Percentiles rank a stretch among this genome's conserved stretches.
Conservation (phyloP, 441 rosid species). For the Biscutella laevigata region DNA sequence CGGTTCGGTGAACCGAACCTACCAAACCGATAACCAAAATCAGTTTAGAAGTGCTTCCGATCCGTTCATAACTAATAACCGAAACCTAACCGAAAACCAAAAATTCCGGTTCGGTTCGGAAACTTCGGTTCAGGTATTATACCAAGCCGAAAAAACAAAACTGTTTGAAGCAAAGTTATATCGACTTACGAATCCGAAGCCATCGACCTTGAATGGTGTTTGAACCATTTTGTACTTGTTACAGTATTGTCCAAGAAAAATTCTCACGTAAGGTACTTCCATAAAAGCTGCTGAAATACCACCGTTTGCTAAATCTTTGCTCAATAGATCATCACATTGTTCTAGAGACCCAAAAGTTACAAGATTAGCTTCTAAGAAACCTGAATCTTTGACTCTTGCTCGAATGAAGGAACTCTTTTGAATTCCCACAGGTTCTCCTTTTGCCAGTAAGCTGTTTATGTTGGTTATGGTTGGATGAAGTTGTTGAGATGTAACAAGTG, state of each 20-base stretch:
- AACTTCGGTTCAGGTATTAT: no score
- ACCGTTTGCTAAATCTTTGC: conserved; percentile 33
- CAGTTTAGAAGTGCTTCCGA: no score
- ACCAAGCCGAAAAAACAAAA: no score
- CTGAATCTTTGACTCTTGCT: conserved; percentile 23
- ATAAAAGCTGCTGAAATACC: conserved; percentile 49
- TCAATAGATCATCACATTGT: conserved; percentile 27
- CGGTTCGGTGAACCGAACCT: no score
- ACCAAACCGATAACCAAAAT: no score
- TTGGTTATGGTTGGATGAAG: conserved; percentile 32
- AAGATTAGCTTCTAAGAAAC: conserved; percentile 32
- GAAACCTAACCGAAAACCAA: no score
- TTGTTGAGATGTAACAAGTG: conserved; percentile 39
- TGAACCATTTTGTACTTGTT: conserved; percentile 37
- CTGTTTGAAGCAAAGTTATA: no score
- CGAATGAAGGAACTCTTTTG: conserved; percentile 25
- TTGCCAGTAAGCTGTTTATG: conserved; percentile 27
- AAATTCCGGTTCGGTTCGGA: no score
- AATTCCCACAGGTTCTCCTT: conserved; percentile 38
- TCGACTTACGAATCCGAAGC: conserved; percentile 61
- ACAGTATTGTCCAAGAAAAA: conserved; percentile 34
- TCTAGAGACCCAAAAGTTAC: conserved; percentile 16
- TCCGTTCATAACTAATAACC: no score
- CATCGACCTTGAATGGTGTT: conserved; percentile 32
- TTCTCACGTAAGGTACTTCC: conserved; percentile 34